A percentile compares a stretch with the other conserved stretches of the same genome.
Evolutionary conservation across 192 early-diverging fungal species (phyloP).

Genomic region (Podila horticola): DNA sequence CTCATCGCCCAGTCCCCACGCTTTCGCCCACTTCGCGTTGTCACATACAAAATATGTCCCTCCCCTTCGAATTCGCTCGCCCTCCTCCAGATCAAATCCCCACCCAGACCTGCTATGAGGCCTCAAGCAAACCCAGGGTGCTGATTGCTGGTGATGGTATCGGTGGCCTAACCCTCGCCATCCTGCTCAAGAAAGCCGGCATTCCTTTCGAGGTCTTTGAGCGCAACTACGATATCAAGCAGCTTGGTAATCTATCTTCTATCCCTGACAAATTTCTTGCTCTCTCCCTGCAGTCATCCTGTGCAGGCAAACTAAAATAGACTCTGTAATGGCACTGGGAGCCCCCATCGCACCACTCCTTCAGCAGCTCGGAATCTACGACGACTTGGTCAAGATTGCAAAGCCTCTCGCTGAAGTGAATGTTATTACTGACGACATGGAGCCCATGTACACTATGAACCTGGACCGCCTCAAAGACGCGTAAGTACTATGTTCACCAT

Average conservation of each 20-base stretch:
- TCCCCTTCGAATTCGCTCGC: too few species aligned
- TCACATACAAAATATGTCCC: too few species aligned
- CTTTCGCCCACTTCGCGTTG: too few species aligned
- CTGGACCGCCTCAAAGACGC: not conserved
- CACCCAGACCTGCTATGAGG: too few species aligned
- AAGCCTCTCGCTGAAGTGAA: not conserved
- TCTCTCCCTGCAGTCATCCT: not conserved
- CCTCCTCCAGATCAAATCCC: too few species aligned
- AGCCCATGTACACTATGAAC: not conserved
- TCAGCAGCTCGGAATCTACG: not conserved
- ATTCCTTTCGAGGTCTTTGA: not conserved
- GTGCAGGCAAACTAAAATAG: not conserved
- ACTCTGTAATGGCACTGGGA: not conserved
- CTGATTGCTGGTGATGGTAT: not conserved
- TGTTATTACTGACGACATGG: not conserved
- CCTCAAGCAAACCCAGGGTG: not conserved
- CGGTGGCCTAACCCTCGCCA: not conserved
- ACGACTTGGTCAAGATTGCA: not conserved
- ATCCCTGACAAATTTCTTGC: too few species aligned
- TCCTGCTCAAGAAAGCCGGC: not conserved
- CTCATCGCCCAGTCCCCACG: too few species aligned
- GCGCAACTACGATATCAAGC: not conserved
- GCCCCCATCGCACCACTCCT: not conserved
- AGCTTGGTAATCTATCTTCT: not conserved
- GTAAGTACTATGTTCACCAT: too few species aligned